A percentile compares a stretch with the other conserved stretches of the same genome.
phyloP scores from a whole-genome alignment of 2,329 filamentous ascomycete genomes.

The Fusarium algeriense region DNA sequence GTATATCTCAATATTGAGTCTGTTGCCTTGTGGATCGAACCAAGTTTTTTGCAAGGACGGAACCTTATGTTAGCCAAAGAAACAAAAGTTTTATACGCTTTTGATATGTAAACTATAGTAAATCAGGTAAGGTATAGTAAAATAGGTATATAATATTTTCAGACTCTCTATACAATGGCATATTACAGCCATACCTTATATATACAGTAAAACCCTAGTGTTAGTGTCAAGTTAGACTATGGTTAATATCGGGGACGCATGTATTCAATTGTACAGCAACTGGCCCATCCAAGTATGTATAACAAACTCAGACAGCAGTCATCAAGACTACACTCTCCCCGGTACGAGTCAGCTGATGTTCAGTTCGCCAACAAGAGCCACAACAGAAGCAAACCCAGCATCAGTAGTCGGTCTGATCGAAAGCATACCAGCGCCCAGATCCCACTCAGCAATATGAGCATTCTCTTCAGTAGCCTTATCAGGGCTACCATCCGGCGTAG shows the following conservation, averaged over 20 bases:
- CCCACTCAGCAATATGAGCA: conserved; percentile 37
- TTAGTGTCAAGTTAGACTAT: neutral
- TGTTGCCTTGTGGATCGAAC: neutral
- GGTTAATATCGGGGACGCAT: neutral
- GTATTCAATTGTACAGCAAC: neutral
- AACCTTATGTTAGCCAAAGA: neutral
- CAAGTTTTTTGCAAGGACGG: neutral
- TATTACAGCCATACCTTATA: too few relatives aligned
- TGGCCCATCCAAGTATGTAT: neutral
- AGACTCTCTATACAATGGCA: too few relatives aligned
- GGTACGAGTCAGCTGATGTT: conserved; percentile 19
- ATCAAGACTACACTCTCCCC: neutral
- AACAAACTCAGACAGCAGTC: neutral
- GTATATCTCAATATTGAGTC: neutral
- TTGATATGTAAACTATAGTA: too few relatives aligned
- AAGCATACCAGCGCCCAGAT: conserved; percentile 8
- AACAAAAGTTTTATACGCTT: too few relatives aligned
- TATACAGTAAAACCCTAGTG: too few relatives aligned
- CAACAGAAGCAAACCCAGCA: conserved; percentile 36
- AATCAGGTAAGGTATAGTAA: too few relatives aligned
- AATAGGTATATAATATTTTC: too few relatives aligned
- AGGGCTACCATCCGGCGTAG: conserved; percentile 27
- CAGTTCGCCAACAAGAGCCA: conserved; percentile 35
- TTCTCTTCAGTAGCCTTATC: conserved; percentile 34
- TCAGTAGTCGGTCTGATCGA: conserved; percentile 26